Percentiles rank a stretch among this genome's conserved stretches.
Conservation (phyloP, 768 basidiomycete species). For the Amanita pseudoporphyria region DNA sequence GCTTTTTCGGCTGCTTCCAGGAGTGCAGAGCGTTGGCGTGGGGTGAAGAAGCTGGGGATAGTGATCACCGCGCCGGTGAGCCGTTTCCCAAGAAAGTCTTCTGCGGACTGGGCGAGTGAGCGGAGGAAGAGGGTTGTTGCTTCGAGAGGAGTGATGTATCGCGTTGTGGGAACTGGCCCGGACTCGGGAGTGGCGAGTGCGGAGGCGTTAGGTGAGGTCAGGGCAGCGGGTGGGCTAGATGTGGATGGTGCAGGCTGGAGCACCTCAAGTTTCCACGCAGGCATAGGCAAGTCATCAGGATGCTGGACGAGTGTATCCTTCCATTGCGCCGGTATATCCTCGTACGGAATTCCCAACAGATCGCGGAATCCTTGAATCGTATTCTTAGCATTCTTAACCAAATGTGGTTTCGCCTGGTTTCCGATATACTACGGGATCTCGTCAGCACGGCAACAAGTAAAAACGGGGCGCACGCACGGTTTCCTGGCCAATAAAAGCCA, state of each 20-base stretch:
- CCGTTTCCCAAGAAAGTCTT: conserved; percentile 81
- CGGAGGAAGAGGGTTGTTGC: conserved; percentile 78
- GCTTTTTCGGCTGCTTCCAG: conserved; percentile 68
- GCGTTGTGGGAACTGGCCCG: conserved; percentile 55
- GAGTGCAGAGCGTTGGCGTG: conserved; percentile 60
- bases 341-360: conserved; percentile 83
- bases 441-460: neutral
- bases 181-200: conserved; percentile 63
- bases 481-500: conserved; percentile 88
- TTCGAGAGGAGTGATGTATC: conserved; percentile 75
- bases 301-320: conserved; percentile 29
- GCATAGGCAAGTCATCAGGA: conserved; percentile 56
- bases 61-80: conserved; percentile 78
- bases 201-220: conserved; percentile 39
- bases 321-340: conserved; percentile 6
- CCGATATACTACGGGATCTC: conserved; percentile 75
- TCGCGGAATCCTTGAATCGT: conserved; percentile 95
- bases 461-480: conserved; percentile 42
- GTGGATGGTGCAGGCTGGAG: conserved; percentile 64
- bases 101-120: conserved; percentile 78
- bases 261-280: conserved; percentile 79
- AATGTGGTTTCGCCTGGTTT: conserved; percentile 87
- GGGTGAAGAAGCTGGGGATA: conserved; percentile 68
- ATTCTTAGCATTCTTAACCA: conserved; percentile 91
- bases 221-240: conserved; percentile 46